These are phyloP conservation scores for Citrullus mucosospermus DNA, from an alignment of 306 rosid genomes.

Conservation along the genomic window DNA sequence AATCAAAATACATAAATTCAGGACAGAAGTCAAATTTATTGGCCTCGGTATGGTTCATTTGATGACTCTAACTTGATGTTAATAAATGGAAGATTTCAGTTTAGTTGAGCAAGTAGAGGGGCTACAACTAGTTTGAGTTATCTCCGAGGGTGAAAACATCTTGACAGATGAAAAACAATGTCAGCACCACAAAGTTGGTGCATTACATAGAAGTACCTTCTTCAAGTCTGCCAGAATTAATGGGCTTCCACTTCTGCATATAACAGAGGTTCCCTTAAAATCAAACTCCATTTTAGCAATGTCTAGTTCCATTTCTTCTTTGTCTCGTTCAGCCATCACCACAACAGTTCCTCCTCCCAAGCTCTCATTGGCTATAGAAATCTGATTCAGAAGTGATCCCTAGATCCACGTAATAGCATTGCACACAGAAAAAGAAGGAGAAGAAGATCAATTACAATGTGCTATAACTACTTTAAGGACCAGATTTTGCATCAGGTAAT, in stretches of 20 bases:
- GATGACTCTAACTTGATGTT: not conserved
- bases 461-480: not conserved
- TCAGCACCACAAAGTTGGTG: not conserved
- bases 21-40: not conserved
- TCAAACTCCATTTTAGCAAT: constrained; percentile 89
- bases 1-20: not conserved
- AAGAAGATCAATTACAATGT: not conserved
- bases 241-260: constrained; percentile 93
- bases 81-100: not conserved
- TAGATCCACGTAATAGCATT: constrained; percentile 15
- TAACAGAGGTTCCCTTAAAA: constrained; percentile 82
- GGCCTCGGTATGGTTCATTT: not conserved
- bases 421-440: constrained; percentile 1
- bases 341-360: constrained; percentile 79
- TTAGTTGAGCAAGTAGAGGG: not conserved
- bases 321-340: constrained; percentile 92
- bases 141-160: not conserved
- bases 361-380: constrained; percentile 86
- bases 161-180: not conserved
- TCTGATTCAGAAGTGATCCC: constrained; percentile 85
- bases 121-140: not conserved
- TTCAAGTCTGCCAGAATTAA: constrained; percentile 81
- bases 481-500: not conserved
- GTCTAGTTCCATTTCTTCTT: constrained; percentile 94
- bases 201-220: constrained; percentile 32